These are phyloP conservation scores for Ensete glaucum DNA, from an alignment of 176 grass and related monocot genomes.

Conservation along the genomic window DNA sequence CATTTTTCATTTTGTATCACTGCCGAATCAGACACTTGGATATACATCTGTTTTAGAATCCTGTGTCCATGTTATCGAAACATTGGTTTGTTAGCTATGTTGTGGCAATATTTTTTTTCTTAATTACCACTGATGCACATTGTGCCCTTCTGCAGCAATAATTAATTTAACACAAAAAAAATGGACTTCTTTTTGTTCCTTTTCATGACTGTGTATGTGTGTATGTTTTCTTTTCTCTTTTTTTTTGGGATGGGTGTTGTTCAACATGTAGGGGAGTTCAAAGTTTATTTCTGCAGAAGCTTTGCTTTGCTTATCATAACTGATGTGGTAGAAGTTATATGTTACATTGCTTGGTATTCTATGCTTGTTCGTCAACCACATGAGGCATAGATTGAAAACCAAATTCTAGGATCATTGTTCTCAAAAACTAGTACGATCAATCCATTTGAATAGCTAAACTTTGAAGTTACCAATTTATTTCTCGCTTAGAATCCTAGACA, in stretches of 20 bases:
- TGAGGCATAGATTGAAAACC: not conserved
- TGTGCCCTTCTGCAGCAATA: not conserved
- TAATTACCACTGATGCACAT: not conserved
- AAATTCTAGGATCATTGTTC: conserved; percentile 34
- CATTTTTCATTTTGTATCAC: not conserved
- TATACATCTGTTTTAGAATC: not conserved
- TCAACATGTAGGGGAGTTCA: too few relatives aligned
- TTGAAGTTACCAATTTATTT: not conserved
- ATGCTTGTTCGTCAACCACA: not conserved
- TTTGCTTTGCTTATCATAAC: too few relatives aligned
- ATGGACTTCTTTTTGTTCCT: not conserved
- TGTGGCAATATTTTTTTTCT: not conserved
- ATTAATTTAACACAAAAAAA: not conserved
- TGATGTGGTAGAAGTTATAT: not conserved
- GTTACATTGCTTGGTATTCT: not conserved
- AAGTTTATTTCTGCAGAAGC: too few relatives aligned
- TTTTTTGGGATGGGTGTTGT: too few relatives aligned
- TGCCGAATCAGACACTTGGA: not conserved
- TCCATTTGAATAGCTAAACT: not conserved
- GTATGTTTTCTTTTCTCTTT: not conserved
- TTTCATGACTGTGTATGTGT: not conserved
- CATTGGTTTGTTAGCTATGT: not conserved
- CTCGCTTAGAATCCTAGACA: not conserved
- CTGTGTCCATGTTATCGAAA: not conserved
- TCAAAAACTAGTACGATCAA: not conserved